Evolutionary conservation across 1,284 basidiomycete species (phyloP), one percentile per base, ranked within the genome.

Genomic region (Chalciporus sp.): DNA sequence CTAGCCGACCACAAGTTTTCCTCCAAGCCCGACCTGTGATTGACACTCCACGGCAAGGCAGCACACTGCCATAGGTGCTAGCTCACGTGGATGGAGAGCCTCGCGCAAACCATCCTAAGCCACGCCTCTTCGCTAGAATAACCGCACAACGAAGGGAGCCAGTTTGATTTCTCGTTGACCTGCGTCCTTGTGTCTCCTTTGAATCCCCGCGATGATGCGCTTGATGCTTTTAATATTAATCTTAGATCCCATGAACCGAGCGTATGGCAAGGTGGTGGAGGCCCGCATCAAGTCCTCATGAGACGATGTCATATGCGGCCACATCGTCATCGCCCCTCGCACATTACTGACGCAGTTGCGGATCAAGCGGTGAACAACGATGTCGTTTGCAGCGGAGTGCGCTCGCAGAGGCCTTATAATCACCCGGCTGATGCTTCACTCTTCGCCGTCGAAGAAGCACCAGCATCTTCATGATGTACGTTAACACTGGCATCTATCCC

Each of bases 181-280:
- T 23, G 23, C 23, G 23, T 23, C 23, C 23, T 23, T n/a, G n/a
- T n/a, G n/a, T n/a, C n/a, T n/a, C n/a, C n/a, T 2, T 23, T 23
- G 23, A 23, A 35, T 56, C 59, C 62, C 57, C 64, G 66, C 64
- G 55, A 65, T 42, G 28, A n/a, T 23, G 23, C 23, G 23, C 23
- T 23, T 23, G 23, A 23, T 2, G 47, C 51, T 51, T 17, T 41
- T 57, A 62, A 68, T 64, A 68, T 64, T 64, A 64, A 64, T 64
- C n/a, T n/a, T n/a, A 68, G 47, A 23, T 56, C 64, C 60, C 62
- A 60, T 64, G 2, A 14, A 64, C 53, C 52, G 44, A 31, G 28
- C 45, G 37, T 51, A 53, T 45, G 53, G 59, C 63, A 65, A 53
- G 49, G 55, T 60, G 58, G 46, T 52, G 55, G 55, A 42, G 54